Base-by-base conservation (phyloP, 192 early-diverging fungal genomes). In the Umbelopsis vinacea region DNA sequence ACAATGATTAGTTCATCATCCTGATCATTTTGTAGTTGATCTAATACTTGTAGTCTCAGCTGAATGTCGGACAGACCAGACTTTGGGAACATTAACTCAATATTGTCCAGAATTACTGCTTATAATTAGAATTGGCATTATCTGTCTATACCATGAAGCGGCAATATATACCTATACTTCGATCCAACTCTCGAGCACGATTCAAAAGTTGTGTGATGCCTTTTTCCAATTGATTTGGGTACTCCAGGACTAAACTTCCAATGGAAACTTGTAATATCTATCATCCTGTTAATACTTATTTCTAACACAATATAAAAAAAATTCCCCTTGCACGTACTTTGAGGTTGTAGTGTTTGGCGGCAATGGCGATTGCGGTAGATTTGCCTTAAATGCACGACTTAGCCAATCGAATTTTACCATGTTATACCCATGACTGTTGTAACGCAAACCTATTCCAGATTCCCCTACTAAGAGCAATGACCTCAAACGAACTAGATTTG, bases 51-150 rank as follows among this genome's bases (percentile, higher is more conserved):
- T 71, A 37, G 71, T 74, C 14, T 67, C 55, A 19, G 76, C 11
- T 29, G 76, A 74, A 29, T 73, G 46, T 19, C 66, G 24, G 19
- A 72, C 71, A 43, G 75, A 68, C n/a, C 71, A 35, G 57, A 63
- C 35, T 63, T 68, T n/a, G 85, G 83, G 43, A 87, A 85, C 10
- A 87, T 45, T 10, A 87, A 60, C 33, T 87, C 85, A n/a, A 87
- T 79, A 53, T 87, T 83, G 24, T 87, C 83, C 37, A 86, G 47
- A 6, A 86, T 66, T 5, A 86, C 85, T 84, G 45, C 15, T 11
- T 66, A 38, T 46, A 67, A 63, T 10, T 24, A 23, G 22, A 60
- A 19, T 47, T 21, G 5, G 14, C 54, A 21, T 46, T n/a, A 14
- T 46, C 57, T 0, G 52, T 40, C 23, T 11, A 12, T n/a, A 47